These are phyloP conservation scores for Pleochaeta shiraiana DNA, from an alignment of 2,329 filamentous ascomycete species.

Conservation along the genomic window DNA sequence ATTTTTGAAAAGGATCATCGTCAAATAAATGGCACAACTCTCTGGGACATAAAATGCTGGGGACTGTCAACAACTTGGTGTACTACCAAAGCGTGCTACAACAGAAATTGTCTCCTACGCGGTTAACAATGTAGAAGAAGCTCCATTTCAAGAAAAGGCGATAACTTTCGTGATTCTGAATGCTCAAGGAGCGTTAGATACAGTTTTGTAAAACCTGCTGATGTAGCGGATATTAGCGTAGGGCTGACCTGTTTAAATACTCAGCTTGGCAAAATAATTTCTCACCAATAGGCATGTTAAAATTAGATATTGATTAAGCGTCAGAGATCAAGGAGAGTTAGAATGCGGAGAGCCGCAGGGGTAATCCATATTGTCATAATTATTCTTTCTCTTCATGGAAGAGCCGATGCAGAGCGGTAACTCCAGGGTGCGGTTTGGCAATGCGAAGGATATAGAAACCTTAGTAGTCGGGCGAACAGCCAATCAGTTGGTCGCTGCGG, in stretches of 20 bases:
- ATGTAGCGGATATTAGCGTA: not conserved
- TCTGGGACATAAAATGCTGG: not conserved
- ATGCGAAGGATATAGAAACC: not conserved
- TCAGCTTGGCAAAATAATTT: not conserved
- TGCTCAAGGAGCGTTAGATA: not conserved
- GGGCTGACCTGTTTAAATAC: not conserved
- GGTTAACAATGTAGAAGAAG: not conserved
- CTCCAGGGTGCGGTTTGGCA: not conserved
- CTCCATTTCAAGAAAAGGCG: not conserved
- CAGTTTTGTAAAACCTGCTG: not conserved
- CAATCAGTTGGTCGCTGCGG: not conserved
- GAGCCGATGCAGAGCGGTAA: not conserved
- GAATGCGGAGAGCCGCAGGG: not conserved
- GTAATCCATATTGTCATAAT: not conserved
- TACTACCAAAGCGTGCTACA: not conserved
- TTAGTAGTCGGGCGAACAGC: not conserved
- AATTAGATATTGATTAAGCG: not conserved
- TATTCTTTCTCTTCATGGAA: not conserved
- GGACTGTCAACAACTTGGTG: not conserved
- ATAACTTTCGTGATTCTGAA: not conserved
- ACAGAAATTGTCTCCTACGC: not conserved
- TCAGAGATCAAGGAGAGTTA: not conserved
- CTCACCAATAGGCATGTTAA: not conserved
- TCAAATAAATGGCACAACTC: not conserved
- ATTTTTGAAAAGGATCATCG: not conserved